phyloP scores from a whole-genome alignment of 106 monocot genomes.

The Gastrodia elata region DNA sequence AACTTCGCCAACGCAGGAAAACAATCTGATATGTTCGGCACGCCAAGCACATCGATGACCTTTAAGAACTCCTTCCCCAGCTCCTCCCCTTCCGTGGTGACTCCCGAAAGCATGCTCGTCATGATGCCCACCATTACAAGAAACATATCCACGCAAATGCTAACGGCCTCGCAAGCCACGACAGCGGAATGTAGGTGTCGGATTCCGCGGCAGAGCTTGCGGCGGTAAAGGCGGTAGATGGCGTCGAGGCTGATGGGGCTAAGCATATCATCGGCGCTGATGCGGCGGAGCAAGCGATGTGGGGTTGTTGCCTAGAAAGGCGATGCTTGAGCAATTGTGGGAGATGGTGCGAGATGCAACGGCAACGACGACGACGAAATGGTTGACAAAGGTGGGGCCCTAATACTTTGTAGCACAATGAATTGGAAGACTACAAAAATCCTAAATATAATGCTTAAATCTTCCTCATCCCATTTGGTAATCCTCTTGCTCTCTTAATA shows the following conservation, averaged over 20 bases:
- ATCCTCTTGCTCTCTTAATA: no score
- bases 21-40: constrained; percentile 58
- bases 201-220: constrained; percentile 27
- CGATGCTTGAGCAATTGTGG: no score
- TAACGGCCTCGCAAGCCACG: constrained; percentile 6
- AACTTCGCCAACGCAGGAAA: constrained; percentile 40
- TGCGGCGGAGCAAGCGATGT: constrained; percentile 50
- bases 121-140: constrained; percentile 30
- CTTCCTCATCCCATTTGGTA: no score
- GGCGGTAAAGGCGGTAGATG: constrained; percentile 30
- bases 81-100: constrained; percentile 16
- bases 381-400: no score
- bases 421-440: no score
- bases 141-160: constrained; percentile 34
- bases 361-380: no score
- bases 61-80: constrained; percentile 31
- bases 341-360: no score
- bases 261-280: constrained; percentile 40
- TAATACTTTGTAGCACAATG: no score
- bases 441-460: no score
- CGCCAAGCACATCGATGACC: constrained; percentile 27
- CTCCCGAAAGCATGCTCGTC: constrained; percentile 60
- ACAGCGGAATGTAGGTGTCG: neutral
- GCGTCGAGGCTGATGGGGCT: constrained; percentile 28
- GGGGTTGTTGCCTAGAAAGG: no score